phyloP scores from a whole-genome alignment of 257 asterid genomes.

The Nicotiana benthamiana region DNA sequence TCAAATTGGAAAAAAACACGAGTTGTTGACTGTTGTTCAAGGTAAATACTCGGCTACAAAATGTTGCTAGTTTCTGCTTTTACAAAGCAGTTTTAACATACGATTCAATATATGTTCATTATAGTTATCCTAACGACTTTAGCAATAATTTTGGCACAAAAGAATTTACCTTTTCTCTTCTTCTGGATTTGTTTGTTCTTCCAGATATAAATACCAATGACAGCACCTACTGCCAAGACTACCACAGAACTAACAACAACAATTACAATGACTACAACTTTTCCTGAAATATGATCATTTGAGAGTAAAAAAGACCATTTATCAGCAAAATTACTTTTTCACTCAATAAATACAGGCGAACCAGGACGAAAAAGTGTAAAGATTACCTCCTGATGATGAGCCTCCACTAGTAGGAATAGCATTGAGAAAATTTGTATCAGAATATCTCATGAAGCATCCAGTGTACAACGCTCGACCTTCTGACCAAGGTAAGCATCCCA shows the following conservation, averaged over 20 bases:
- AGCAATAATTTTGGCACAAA: not conserved
- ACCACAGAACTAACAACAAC: slow-evolving; percentile 6
- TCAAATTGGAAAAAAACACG: not conserved
- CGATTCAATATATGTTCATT: not conserved
- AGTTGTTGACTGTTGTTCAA: too few species aligned
- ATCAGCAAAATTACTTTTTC: not conserved
- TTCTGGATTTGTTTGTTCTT: slow-evolving; percentile 12
- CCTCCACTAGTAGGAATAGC: slow-evolving; percentile 19
- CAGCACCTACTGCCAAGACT: slow-evolving; percentile 1
- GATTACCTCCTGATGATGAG: slow-evolving; percentile 16
- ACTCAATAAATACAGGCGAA: not conserved
- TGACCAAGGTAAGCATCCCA: slow-evolving; percentile 51
- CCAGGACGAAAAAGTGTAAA: not conserved
- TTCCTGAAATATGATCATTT: slow-evolving; percentile 3
- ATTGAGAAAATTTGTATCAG: slow-evolving; percentile 55
- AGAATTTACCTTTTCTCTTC: slow-evolving; percentile 19
- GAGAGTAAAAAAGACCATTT: not conserved
- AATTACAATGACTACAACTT: not conserved
- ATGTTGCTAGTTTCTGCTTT: not conserved
- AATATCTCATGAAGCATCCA: slow-evolving; percentile 63
- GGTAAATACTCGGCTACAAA: not conserved
- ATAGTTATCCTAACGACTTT: not conserved
- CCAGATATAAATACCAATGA: slow-evolving; percentile 11
- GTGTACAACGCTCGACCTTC: slow-evolving; percentile 63
- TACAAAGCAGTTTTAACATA: not conserved